Evolutionary conservation across 1,284 basidiomycete genomes (phyloP).

Genomic region (Ceratobasidium sp.): DNA sequence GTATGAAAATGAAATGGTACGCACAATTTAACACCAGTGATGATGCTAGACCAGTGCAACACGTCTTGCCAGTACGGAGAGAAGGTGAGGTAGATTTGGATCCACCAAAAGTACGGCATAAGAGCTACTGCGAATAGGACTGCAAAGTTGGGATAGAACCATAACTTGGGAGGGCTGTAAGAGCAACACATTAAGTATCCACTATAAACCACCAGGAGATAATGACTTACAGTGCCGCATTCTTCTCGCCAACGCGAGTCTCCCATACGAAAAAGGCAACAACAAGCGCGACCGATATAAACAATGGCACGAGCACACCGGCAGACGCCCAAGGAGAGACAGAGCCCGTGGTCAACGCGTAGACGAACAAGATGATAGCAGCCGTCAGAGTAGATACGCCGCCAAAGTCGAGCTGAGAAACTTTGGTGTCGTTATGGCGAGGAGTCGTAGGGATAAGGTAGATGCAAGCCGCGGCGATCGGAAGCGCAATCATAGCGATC

Average conservation of each 20-base stretch:
- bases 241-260: conserved; percentile 56
- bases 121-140: conserved; percentile 58
- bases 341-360: conserved; percentile 63
- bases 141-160: conserved; percentile 59
- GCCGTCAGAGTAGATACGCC: conserved; percentile 57
- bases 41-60: conserved; percentile 35
- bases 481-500: conserved; percentile 58
- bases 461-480: conserved; percentile 56
- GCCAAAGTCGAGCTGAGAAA: conserved; percentile 54
- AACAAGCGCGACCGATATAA: conserved; percentile 59
- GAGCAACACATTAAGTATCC: too few relatives aligned
- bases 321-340: conserved; percentile 61
- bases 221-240: conserved; percentile 60
- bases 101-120: conserved; percentile 59
- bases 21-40: conserved; percentile 38
- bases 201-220: too few relatives aligned
- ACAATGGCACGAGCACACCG: conserved; percentile 60
- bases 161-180: conserved; percentile 59
- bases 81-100: conserved; percentile 9
- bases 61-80: conserved; percentile 29
- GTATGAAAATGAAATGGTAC: not conserved
- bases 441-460: conserved; percentile 56
- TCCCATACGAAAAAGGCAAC: conserved; percentile 61
- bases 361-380: conserved; percentile 62
- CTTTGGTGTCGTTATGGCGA: conserved; percentile 48